These are phyloP conservation scores for Raphanus sativus DNA, from an alignment of 345 rosid species.

Conservation along the genomic window DNA sequence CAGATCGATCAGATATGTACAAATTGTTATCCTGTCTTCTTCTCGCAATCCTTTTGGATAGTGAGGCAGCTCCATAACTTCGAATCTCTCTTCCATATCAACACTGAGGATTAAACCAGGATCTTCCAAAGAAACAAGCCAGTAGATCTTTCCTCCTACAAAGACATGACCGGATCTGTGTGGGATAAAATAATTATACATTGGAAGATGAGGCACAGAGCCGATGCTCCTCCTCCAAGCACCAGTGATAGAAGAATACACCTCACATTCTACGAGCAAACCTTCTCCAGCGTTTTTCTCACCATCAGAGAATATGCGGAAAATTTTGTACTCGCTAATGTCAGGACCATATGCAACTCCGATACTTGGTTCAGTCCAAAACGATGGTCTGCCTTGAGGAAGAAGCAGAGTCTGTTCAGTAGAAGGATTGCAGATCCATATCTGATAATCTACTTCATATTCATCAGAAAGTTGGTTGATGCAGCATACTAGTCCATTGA, in stretches of 20 bases:
- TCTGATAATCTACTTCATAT: neutral
- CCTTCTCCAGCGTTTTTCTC: neutral
- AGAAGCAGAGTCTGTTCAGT: constrained; percentile 1
- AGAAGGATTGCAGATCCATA: neutral
- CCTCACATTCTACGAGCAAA: constrained; percentile 29
- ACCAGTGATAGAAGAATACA: constrained; percentile 40
- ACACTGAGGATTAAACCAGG: constrained; percentile 11
- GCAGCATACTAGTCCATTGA: constrained; percentile 8
- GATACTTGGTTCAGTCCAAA: constrained; percentile 14
- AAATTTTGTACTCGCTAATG: constrained; percentile 36
- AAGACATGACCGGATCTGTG: constrained; percentile 21
- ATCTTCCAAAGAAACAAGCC: constrained; percentile 32
- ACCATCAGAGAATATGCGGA: constrained; percentile 29
- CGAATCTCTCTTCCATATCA: constrained; percentile 13
- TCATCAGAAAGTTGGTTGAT: neutral
- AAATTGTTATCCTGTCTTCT: neutral
- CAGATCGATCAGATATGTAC: neutral
- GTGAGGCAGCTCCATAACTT: neutral
- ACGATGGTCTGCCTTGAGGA: constrained; percentile 9
- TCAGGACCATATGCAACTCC: constrained; percentile 42
- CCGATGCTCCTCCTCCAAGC: constrained; percentile 44
- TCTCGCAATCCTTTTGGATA: neutral
- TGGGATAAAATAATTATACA: neutral
- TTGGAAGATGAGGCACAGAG: constrained; percentile 30
- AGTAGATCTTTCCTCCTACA: constrained; percentile 33